A percentile compares a stretch with the other conserved stretches of the same genome.
phyloP scores from a whole-genome alignment of 2,329 filamentous ascomycete species.

The Didymella glomerata region DNA sequence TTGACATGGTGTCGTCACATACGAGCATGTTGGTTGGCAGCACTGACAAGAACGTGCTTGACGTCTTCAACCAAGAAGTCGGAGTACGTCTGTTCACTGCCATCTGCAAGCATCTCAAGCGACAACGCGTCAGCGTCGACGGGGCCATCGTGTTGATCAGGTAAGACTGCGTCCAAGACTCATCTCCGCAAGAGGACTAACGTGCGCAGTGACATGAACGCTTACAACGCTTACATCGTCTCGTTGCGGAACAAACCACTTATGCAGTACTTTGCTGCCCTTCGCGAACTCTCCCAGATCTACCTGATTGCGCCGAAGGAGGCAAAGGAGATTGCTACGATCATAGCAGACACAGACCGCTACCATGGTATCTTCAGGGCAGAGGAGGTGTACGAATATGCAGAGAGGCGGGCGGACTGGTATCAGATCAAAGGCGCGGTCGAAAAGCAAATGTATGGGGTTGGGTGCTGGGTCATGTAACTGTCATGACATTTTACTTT shows the following conservation, averaged over 20 bases:
- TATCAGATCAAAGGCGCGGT: slow-evolving; percentile 87
- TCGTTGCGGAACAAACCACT: slow-evolving; percentile 84
- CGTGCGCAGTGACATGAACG: slow-evolving; percentile 80
- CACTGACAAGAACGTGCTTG: slow-evolving; percentile 96
- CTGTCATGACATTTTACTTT: neutral
- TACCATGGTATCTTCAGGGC: slow-evolving; percentile 93
- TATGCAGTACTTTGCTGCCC: slow-evolving; percentile 86
- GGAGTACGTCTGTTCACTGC: slow-evolving; percentile 90
- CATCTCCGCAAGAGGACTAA: slow-evolving; percentile 1
- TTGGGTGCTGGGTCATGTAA: slow-evolving; percentile 87
- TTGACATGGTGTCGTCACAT: slow-evolving; percentile 85
- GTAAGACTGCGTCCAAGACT: slow-evolving; percentile 46
- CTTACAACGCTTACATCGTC: slow-evolving; percentile 86
- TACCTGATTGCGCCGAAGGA: slow-evolving; percentile 88
- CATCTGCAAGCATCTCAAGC: slow-evolving; percentile 96
- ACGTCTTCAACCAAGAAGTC: slow-evolving; percentile 98
- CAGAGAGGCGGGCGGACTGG: slow-evolving; percentile 93
- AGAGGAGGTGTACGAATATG: slow-evolving; percentile 98
- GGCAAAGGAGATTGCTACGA: slow-evolving; percentile 91
- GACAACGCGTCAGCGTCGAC: slow-evolving; percentile 87
- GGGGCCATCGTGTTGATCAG: slow-evolving; percentile 90
- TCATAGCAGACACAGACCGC: slow-evolving; percentile 89
- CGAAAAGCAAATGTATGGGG: slow-evolving; percentile 95
- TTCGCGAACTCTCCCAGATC: slow-evolving; percentile 92
- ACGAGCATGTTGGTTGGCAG: slow-evolving; percentile 92